Base-by-base conservation (phyloP, 176 grass and related monocot species). In the Oryza brachyantha region DNA sequence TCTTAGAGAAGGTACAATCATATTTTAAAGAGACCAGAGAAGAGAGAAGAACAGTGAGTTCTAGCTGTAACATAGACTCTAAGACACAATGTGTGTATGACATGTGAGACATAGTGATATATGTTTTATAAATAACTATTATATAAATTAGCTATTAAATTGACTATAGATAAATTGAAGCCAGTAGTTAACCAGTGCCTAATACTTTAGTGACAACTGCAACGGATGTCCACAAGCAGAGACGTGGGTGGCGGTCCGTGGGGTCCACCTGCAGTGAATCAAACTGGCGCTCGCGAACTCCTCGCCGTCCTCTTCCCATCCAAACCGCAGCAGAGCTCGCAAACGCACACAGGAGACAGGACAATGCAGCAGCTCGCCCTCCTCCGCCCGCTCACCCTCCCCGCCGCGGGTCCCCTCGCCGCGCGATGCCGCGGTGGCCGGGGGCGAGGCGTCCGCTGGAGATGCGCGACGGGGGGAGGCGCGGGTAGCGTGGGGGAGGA, bases 371-470 rank as follows among this genome's bases (percentile, higher is more conserved):
- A 43, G 22, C 40, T 58, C 29, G 29, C 48, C 54, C 78, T 90
- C 78, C 81, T 95, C 60, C 78, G 41, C 74, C 76, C 81, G 66
- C 68, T 92, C 77, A 61, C 67, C 37, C 27, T 78, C 22, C n/a
- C 75, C 34, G 64, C 31, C 28, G 64, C 32, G 16, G 57, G 27
- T 2, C 22, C 50, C 41, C 13, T 63, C 29, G 39, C 65, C 21
- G 34, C 32, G 42, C 73, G 35, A 29, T 71, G 60, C 16, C 22
- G 64, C 21, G 1, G 10, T 7, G 35, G 40, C 10, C 52, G 29
- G 57, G 24, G 22, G 5, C 5, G 81, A 17, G 52, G 70, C 64
- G 70, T 61, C 61, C 87, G 59, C 60, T 46, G 54, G 69, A 71
- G 82, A 46, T 88, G 87, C 82, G 70, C 74, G 8, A 37, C 64